Conservation (phyloP, 23 red algal species). For the Gracilariopsis chorda region DNA sequence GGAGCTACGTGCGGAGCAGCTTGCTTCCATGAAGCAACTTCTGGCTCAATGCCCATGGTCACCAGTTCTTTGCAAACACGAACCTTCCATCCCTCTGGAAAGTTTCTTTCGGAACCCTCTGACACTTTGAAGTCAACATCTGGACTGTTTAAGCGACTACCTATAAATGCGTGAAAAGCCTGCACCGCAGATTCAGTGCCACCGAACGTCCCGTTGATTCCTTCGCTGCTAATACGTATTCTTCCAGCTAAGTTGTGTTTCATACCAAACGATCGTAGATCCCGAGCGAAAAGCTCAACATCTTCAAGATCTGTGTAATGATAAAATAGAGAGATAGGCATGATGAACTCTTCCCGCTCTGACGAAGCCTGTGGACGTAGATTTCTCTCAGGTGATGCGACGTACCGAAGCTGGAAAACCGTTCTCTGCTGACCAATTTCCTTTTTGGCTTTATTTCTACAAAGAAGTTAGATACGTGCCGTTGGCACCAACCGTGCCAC, state of each 20-base stretch:
- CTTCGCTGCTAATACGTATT: conserved; percentile 48
- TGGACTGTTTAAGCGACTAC: background rate
- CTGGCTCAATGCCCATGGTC: background rate
- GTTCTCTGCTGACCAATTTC: no score
- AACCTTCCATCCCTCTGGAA: conserved; percentile 47
- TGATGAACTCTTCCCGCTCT: no score
- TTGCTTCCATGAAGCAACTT: conserved; percentile 23
- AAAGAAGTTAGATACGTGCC: no score
- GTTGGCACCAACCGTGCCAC: no score
- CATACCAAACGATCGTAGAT: background rate
- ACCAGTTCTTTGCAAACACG: conserved; percentile 36
- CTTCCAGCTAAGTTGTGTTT: conserved; percentile 7
- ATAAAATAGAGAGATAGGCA: conserved; percentile 63
- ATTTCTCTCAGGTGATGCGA: no score
- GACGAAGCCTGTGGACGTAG: no score
- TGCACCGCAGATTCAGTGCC: conserved; percentile 4
- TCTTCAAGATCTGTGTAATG: conserved; percentile 16
- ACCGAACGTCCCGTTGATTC: conserved; percentile 59
- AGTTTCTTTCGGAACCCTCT: background rate
- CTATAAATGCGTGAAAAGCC: conserved; percentile 11
- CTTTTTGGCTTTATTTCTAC: no score
- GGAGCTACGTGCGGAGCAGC: conserved; percentile 44
- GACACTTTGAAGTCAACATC: conserved; percentile 56
- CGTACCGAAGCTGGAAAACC: no score
- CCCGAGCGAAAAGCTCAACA: background rate